Conservation (phyloP, 441 rosid species). For the Arabidopsis hybrid region DNA sequence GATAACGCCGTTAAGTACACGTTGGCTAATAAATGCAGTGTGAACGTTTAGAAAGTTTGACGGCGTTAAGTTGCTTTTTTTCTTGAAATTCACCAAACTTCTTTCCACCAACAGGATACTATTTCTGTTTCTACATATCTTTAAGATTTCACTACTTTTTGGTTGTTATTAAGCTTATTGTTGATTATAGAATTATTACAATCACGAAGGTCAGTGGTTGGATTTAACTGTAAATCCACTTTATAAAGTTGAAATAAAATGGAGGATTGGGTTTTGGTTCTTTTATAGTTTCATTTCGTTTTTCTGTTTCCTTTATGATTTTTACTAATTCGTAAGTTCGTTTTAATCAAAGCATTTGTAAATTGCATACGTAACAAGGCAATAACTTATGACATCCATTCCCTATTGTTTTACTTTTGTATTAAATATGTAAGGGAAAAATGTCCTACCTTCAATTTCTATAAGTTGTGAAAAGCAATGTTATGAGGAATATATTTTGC, state of each 20-base stretch:
- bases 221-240: slow-evolving; percentile 37
- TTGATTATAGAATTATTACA: slow-evolving; percentile 39
- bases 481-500: slow-evolving; percentile 24
- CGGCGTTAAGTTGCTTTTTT: slow-evolving; percentile 39
- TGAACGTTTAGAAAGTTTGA: slow-evolving; percentile 55
- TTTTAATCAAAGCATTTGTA: slow-evolving; percentile 1
- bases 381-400: neutral
- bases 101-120: neutral
- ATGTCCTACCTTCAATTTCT: neutral
- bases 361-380: neutral
- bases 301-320: neutral
- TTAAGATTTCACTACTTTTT: slow-evolving; percentile 13
- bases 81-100: slow-evolving; percentile 33
- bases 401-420: neutral
- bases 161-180: slow-evolving; percentile 29
- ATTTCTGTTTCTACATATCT: neutral
- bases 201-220: slow-evolving; percentile 17
- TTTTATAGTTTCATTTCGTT: neutral
- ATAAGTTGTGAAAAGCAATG: slow-evolving; percentile 17
- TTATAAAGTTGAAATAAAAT: slow-evolving; percentile 25
- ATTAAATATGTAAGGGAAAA: neutral
- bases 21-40: slow-evolving; percentile 62
- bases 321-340: neutral
- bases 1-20: slow-evolving; percentile 70
- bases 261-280: slow-evolving; percentile 11